These are phyloP conservation scores for Angomonas ambiguus DNA, from an alignment of 208 protist species.

Conservation along the genomic window DNA sequence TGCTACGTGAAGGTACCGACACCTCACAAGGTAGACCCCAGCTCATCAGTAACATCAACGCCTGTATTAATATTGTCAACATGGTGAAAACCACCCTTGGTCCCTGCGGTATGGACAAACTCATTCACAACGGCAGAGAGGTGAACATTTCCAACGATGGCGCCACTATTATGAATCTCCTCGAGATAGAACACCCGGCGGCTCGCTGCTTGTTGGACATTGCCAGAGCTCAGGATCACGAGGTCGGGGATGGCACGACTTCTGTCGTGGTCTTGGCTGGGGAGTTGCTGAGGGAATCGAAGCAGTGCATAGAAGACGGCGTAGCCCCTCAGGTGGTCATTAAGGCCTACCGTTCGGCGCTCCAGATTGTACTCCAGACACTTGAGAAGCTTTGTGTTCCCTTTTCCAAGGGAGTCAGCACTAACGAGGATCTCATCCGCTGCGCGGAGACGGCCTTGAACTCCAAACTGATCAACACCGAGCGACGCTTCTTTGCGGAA, in stretches of 20 bases:
- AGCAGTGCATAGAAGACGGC: conserved; percentile 99
- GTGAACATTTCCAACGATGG: conserved; percentile 99
- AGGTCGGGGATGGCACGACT: conserved; percentile 99
- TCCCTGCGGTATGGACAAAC: conserved; percentile 99
- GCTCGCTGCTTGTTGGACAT: conserved; percentile 99
- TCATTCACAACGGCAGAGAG: conserved; percentile 94
- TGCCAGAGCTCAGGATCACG: conserved; percentile 96
- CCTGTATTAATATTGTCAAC: conserved; percentile 95
- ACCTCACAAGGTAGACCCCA: conserved; percentile 99
- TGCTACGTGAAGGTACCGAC: conserved; percentile 99
- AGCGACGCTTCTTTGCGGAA: conserved; percentile 97
- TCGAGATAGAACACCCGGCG: conserved; percentile 99
- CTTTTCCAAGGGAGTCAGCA: conserved; percentile 48
- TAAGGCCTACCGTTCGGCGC: conserved; percentile 91
- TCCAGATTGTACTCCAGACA: conserved; percentile 61
- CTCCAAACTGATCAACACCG: conserved; percentile 98
- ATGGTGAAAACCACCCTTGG: conserved; percentile 95
- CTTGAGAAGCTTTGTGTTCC: conserved; percentile 93
- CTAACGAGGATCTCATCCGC: conserved; percentile 82
- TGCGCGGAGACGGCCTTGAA: conserved; percentile 99
- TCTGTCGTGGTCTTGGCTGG: conserved; percentile 99
- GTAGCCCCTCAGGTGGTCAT: conserved; percentile 99
- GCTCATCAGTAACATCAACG: conserved; percentile 99
- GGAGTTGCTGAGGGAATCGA: conserved; percentile 97
- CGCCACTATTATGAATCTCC: conserved; percentile 99